Evolutionary conservation across 2,329 filamentous ascomycete genomes (phyloP).

Genomic region (Fusarium sp.): DNA sequence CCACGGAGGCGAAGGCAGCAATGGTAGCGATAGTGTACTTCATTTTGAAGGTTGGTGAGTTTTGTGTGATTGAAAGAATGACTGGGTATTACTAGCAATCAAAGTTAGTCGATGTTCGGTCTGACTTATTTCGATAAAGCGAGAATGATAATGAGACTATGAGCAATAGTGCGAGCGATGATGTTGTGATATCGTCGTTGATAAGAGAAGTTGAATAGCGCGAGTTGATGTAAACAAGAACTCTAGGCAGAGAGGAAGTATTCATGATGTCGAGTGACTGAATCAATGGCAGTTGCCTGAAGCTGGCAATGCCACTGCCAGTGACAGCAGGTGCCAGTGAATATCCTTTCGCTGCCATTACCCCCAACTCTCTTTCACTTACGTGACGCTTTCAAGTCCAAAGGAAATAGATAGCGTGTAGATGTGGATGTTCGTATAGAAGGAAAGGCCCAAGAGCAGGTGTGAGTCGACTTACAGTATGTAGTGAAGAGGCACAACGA

Average conservation of each 20-base stretch:
- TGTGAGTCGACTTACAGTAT: slow-evolving; percentile 39
- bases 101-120: slow-evolving; percentile 27
- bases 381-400: slow-evolving; percentile 7
- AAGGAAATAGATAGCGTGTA: slow-evolving; percentile 2
- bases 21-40: slow-evolving; percentile 54
- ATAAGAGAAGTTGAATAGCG: background rate
- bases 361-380: background rate
- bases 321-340: slow-evolving; percentile 4
- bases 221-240: slow-evolving; percentile 8
- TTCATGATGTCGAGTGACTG: slow-evolving; percentile 1
- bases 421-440: slow-evolving; percentile 7
- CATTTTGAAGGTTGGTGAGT: slow-evolving; percentile 52
- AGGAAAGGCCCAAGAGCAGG: slow-evolving; percentile 5
- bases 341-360: slow-evolving; percentile 1
- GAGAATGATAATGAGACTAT: slow-evolving; percentile 8
- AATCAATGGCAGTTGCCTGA: slow-evolving; percentile 1
- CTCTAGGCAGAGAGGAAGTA: background rate
- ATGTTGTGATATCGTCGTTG: slow-evolving; percentile 17
- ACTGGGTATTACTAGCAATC: slow-evolving; percentile 46
- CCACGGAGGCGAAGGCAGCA: slow-evolving; percentile 49
- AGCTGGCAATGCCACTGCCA: background rate
- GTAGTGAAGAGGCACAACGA: slow-evolving; percentile 40
- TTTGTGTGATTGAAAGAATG: slow-evolving; percentile 44
- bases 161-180: slow-evolving; percentile 9
- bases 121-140: slow-evolving; percentile 12